Evolutionary conservation across 228 moss, liverwort and hornwort genomes (phyloP), one percentile per base, ranked within the genome.

Genomic region (Sphagnum magellanicum): DNA sequence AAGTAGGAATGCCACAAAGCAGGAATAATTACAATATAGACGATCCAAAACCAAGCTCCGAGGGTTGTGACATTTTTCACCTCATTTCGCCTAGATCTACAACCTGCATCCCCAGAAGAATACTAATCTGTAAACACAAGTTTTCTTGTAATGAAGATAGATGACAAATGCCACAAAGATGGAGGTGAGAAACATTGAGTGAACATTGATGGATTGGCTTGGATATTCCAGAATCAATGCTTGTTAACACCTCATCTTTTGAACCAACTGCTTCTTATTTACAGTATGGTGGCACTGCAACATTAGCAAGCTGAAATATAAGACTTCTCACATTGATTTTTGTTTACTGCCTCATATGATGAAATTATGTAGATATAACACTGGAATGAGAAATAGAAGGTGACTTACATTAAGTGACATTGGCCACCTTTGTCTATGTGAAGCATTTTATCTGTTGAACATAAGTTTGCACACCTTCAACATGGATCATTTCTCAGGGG

Each of bases 161-260:
- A 32, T 32, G 32, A 32, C 32, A 32, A 32, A 32, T 32, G 32
- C 32, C 32, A 32, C 32, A 32, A 32, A 32, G 32, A 2, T 32
- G 32, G 32, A 32, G 90, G 49, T 91, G 93, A 32, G 90, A 97
- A 75, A 90, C 93, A 1, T 72, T 93, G 62, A 85, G 83, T 49
- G 97, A 92, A 73, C 75, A 80, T 4, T 81, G 84, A 5, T 93
- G 88, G 90, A 93, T 98, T 69, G 81, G 86, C 50, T 70, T 93
- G 86, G 93, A 98, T 79, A 91, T 93, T 8, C 89, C 91, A 0
- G 85, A 91, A 72, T 62, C 93, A 7, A 98, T 98, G 93, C 70
- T 98, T 61, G 79, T 79, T 86, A 65, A 71, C 46, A 65, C 63
- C 12, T 15, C 15, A 49, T 8, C 32, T 32, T 32, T 32, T 32